Evolutionary conservation across 306 rosid genomes (phyloP), one percentile per base, ranked within the genome.

Genomic region (Mimosa bimucronata): DNA sequence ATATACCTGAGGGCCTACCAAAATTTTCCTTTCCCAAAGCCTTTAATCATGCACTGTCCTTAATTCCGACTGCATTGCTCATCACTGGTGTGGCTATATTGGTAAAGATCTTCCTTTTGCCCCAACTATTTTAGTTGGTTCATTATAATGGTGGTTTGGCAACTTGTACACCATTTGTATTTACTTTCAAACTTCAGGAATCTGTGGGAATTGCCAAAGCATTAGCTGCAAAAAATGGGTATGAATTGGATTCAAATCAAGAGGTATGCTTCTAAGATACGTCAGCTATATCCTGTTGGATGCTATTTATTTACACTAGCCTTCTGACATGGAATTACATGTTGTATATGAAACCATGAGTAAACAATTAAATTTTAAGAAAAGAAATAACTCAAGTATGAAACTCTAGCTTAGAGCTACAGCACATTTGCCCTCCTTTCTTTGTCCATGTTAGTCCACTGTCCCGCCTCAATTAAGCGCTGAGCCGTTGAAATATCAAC

Each of bases 181-280:
- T 15, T 55, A 62, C 68, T 77, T 84, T 82, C 67, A 64, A 78
- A 79, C 69, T 83, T 40, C 78, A 95, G 98, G 98, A 95, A 85
- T 95, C 98, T 25, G 98, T 95, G 80, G 98, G 98, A 74, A 95
- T 95, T 84, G 98, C 98, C 37, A 95, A 95, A 86, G 98, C 98
- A 42, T 89, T 95, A 82, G 98, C 98, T 61, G 98, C 96, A 11
- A 95, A 95, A 84, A 95, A 95, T 79, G 98, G 98, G 58, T 95
- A 95, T 5, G 98, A 95, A 82, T 89, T 95, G 89, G 98, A 92
- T 81, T 91, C 98, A 85, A 95, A 95, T 84, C 98, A 95, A 86
- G 98, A 95, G 98, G 98, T 95, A 87, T 87, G 85, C 64, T 64
- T 81, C 57, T 84, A 73, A 85, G 66, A 38, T 66, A 34, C 40